These are phyloP conservation scores for Suhomyces ambrosiae DNA, from an alignment of 1,139 yeast genomes.

Conservation along the genomic window DNA sequence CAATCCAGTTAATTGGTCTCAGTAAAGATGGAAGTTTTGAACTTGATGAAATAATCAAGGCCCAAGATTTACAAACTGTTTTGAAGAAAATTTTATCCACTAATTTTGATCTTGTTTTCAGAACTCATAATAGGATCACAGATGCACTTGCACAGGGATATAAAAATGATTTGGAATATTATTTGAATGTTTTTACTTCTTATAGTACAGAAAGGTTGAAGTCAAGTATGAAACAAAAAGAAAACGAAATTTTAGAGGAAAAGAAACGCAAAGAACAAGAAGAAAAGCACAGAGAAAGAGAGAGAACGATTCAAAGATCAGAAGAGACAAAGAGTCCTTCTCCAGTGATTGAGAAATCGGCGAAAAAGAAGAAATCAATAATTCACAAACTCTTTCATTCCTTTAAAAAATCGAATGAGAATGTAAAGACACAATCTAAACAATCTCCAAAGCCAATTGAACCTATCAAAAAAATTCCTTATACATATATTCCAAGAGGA, in stretches of 20 bases:
- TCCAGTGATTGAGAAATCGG: background rate
- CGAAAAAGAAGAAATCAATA: conserved; percentile 21
- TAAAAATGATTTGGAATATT: conserved; percentile 27
- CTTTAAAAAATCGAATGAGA: conserved; percentile 14
- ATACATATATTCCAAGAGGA: conserved; percentile 26
- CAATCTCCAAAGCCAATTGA: conserved; percentile 1
- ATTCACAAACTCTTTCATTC: conserved; percentile 23
- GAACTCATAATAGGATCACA: conserved; percentile 26
- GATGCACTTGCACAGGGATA: conserved; percentile 26
- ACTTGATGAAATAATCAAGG: conserved; percentile 27
- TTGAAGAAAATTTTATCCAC: conserved; percentile 27
- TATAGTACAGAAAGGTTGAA: conserved; percentile 12
- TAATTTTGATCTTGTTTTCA: conserved; percentile 25
- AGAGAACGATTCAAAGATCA: background rate
- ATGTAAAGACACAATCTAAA: background rate
- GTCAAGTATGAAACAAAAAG: conserved; percentile 5
- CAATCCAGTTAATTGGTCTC: conserved; percentile 33
- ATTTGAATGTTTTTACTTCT: conserved; percentile 16
- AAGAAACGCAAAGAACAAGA: conserved; percentile 1
- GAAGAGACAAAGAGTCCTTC: background rate
- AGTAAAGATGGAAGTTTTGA: conserved; percentile 27
- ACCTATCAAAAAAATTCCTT: conserved; percentile 17
- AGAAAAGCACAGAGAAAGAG: background rate
- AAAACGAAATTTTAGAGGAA: conserved; percentile 3
- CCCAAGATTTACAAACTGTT: conserved; percentile 24